Percentiles rank a stretch among this genome's conserved stretches.
Conservation (phyloP, 2,329 filamentous ascomycete genomes). For the Cryphonectria nitschkei region DNA sequence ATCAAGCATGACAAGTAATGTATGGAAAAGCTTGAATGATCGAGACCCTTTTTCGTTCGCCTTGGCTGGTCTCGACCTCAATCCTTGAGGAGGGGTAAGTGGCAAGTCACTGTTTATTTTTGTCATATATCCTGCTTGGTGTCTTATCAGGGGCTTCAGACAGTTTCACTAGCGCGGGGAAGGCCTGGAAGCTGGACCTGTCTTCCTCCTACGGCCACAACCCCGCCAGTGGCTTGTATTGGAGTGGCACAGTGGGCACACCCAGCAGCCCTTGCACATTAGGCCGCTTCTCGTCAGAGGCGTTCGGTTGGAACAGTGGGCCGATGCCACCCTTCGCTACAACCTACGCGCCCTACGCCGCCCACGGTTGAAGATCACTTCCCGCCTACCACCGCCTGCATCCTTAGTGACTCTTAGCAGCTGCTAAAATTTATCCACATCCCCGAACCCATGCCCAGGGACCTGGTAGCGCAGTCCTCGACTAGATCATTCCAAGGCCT, state of each 20-base stretch:
- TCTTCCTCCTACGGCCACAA: conserved; percentile 3
- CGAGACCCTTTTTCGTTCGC: neutral
- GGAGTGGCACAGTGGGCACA: conserved; percentile 2
- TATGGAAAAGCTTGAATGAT: neutral
- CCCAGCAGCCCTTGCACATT: neutral
- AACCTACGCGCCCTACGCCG: neutral
- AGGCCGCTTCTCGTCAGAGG: neutral
- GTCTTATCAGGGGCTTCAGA: conserved; percentile 1
- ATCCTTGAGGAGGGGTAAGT: neutral
- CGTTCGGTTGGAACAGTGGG: neutral
- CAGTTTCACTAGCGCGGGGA: conserved; percentile 1
- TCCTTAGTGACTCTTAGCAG: neutral
- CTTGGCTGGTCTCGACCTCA: neutral
- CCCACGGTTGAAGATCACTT: neutral
- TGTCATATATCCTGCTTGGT: neutral
- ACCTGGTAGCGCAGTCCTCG: neutral
- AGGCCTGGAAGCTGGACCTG: neutral
- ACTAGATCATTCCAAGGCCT: neutral
- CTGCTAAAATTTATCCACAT: conserved; percentile 6
- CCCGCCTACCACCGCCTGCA: neutral
- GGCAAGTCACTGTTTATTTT: neutral
- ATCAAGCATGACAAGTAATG: neutral
- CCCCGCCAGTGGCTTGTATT: conserved; percentile 1
- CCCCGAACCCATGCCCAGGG: conserved; percentile 1
- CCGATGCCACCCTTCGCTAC: conserved; percentile 12